Percentiles rank a stretch among this genome's conserved stretches.
Evolutionary conservation across 106 monocot genomes (phyloP).

Genomic region (Alisma plantagoaquatica): DNA sequence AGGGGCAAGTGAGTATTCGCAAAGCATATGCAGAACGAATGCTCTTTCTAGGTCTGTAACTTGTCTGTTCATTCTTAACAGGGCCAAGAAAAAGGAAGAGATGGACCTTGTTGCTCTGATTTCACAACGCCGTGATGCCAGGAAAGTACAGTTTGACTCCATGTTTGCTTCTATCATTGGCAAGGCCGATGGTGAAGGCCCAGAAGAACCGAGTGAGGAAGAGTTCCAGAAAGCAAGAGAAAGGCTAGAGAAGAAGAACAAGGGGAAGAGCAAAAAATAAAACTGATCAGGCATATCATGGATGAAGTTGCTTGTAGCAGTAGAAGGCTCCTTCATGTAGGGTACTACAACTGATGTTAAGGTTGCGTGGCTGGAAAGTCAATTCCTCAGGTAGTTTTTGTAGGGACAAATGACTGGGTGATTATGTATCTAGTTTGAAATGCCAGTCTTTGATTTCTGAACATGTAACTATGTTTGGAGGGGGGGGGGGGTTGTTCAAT

Average conservation of each 20-base stretch:
- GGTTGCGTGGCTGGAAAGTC: no score
- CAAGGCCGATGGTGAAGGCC: conserved; percentile 21
- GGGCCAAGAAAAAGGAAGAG: conserved; percentile 51
- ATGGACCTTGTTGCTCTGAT: conserved; percentile 61
- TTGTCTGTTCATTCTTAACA: conserved; percentile 10
- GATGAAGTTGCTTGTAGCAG: no score
- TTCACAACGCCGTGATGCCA: conserved; percentile 38
- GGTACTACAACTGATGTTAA: no score
- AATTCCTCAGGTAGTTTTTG: no score
- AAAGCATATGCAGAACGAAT: no score
- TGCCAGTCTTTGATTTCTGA: no score
- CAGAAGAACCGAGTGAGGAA: conserved; percentile 72
- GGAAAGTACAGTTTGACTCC: conserved; percentile 71
- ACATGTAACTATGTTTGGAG: no score
- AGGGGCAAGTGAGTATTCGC: conserved; percentile 40
- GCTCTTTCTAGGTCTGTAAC: neutral
- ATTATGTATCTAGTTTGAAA: no score
- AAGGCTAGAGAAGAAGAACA: conserved; percentile 48
- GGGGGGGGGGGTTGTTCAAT: no score
- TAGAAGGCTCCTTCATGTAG: no score
- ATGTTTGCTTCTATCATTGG: conserved; percentile 60
- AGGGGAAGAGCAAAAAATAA: conserved; percentile 8
- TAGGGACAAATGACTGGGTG: no score
- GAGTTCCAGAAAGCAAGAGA: conserved; percentile 70
- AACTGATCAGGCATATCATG: no score